phyloP scores from a whole-genome alignment of 345 rosid genomes.

The Odontarrhena argentea region DNA sequence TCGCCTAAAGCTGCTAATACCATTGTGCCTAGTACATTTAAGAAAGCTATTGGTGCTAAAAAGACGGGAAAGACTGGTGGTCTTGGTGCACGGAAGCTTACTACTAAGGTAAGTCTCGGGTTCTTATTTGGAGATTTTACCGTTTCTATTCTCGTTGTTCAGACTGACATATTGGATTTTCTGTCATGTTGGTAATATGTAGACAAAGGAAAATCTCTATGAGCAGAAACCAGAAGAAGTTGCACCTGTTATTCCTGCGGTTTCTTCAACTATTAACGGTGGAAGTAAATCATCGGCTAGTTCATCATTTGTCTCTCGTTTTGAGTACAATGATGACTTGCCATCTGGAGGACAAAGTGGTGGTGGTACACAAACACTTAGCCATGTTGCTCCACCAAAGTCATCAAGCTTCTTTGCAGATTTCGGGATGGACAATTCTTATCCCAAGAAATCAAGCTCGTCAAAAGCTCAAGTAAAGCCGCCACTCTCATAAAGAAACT shows the following conservation, averaged over 20 bases:
- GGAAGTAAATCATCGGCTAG: slow-evolving; percentile 45
- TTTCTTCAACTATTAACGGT: slow-evolving; percentile 51
- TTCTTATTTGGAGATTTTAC: slow-evolving; percentile 5
- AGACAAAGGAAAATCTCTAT: slow-evolving; percentile 82
- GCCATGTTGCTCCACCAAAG: slow-evolving; percentile 95
- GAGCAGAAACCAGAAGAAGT: slow-evolving; percentile 98
- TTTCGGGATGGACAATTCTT: slow-evolving; percentile 86
- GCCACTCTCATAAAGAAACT: not conserved
- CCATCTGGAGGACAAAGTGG: slow-evolving; percentile 54
- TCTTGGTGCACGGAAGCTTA: slow-evolving; percentile 93
- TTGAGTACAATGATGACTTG: slow-evolving; percentile 82
- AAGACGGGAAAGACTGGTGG: slow-evolving; percentile 82
- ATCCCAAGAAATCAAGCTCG: slow-evolving; percentile 64
- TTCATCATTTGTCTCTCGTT: slow-evolving; percentile 75
- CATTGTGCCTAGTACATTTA: slow-evolving; percentile 56
- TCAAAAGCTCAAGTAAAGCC: slow-evolving; percentile 68
- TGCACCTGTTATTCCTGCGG: slow-evolving; percentile 50
- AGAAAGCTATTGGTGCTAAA: slow-evolving; percentile 87
- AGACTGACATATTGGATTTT: not conserved
- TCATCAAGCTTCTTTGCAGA: slow-evolving; percentile 86
- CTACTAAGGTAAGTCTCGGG: slow-evolving; percentile 58
- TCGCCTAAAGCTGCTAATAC: slow-evolving; percentile 61
- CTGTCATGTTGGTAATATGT: slow-evolving; percentile 27
- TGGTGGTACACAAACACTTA: slow-evolving; percentile 64
- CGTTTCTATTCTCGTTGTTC: not conserved